Evolutionary conservation across 768 basidiomycete species (phyloP).

Genomic region (Trametes meyenii): DNA sequence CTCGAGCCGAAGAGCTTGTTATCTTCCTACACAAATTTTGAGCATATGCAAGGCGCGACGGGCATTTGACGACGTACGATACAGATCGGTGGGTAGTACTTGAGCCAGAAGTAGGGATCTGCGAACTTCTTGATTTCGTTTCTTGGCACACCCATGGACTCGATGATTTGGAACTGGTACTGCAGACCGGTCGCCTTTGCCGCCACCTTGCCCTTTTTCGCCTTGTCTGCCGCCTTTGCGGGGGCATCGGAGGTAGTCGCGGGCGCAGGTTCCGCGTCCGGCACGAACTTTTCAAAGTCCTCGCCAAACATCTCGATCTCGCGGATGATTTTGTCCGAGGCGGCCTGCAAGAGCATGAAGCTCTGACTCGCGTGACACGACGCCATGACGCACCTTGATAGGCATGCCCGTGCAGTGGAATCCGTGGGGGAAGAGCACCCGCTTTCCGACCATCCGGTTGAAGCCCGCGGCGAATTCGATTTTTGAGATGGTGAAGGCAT

Average conservation of each 20-base stretch:
- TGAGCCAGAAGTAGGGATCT: slow-evolving; percentile 91
- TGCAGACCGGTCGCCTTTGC: slow-evolving; percentile 92
- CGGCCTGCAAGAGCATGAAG: slow-evolving; percentile 56
- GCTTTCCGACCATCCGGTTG: slow-evolving; percentile 92
- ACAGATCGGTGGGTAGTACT: slow-evolving; percentile 96
- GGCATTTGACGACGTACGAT: slow-evolving; percentile 49
- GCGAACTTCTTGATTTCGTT: slow-evolving; percentile 95
- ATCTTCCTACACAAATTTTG: slow-evolving; percentile 53
- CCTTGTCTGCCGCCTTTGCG: slow-evolving; percentile 63
- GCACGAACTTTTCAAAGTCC: slow-evolving; percentile 76
- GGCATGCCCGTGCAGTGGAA: slow-evolving; percentile 99
- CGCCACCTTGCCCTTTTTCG: slow-evolving; percentile 92
- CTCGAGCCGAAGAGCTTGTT: slow-evolving; percentile 89
- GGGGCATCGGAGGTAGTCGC: slow-evolving; percentile 44
- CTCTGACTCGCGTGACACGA: background rate
- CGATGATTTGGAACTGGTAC: slow-evolving; percentile 99
- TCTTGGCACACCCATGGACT: slow-evolving; percentile 87
- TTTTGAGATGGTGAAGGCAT: slow-evolving; percentile 98
- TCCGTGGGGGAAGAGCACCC: slow-evolving; percentile 94
- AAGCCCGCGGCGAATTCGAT: slow-evolving; percentile 96
- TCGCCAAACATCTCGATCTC: slow-evolving; percentile 96
- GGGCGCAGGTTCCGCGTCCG: slow-evolving; percentile 46
- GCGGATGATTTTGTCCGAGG: slow-evolving; percentile 96
- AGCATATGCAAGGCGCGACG: background rate
- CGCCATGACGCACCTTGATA: slow-evolving; percentile 76